Evolutionary conservation across 441 rosid species (phyloP).

Genomic region (Flueggea neowawraea): DNA sequence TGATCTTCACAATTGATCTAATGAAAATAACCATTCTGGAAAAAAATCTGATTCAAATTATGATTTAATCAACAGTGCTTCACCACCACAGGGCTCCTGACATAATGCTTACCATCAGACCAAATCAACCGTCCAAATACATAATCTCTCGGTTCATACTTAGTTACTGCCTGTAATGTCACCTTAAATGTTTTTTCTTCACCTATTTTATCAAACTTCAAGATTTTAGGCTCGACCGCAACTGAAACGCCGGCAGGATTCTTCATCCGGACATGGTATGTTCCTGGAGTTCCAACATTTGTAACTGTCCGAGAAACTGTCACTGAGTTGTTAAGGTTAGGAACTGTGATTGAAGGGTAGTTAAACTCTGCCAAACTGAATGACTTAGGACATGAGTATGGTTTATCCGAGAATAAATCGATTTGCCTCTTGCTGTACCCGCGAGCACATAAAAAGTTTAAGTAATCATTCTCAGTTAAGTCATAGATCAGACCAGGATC

Average conservation of each 20-base stretch:
- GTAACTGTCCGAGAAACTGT: slow-evolving; percentile 34
- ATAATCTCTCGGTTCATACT: slow-evolving; percentile 11
- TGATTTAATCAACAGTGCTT: not conserved
- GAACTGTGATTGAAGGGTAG: slow-evolving; percentile 69
- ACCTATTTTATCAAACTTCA: slow-evolving; percentile 29
- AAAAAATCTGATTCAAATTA: too few species aligned
- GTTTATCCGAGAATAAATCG: slow-evolving; percentile 15
- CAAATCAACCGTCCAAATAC: slow-evolving; percentile 48
- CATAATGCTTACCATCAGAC: slow-evolving; percentile 48
- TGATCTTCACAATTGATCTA: too few species aligned
- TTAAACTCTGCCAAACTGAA: slow-evolving; percentile 44
- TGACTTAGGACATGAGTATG: slow-evolving; percentile 31
- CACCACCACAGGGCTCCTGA: slow-evolving; percentile 36
- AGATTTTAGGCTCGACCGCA: slow-evolving; percentile 27
- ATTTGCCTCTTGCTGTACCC: slow-evolving; percentile 38
- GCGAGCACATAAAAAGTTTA: slow-evolving; percentile 45
- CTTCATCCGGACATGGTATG: slow-evolving; percentile 25
- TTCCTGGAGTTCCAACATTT: slow-evolving; percentile 54
- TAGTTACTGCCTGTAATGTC: slow-evolving; percentile 16
- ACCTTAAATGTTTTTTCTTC: slow-evolving; percentile 49
- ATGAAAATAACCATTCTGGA: too few species aligned
- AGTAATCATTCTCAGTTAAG: slow-evolving; percentile 30
- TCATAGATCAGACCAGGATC: slow-evolving; percentile 74
- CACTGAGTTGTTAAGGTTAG: slow-evolving; percentile 14
- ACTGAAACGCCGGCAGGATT: slow-evolving; percentile 33